Conservation (phyloP, 495 filamentous ascomycete species). For the Aspergillus coremiiformis region DNA sequence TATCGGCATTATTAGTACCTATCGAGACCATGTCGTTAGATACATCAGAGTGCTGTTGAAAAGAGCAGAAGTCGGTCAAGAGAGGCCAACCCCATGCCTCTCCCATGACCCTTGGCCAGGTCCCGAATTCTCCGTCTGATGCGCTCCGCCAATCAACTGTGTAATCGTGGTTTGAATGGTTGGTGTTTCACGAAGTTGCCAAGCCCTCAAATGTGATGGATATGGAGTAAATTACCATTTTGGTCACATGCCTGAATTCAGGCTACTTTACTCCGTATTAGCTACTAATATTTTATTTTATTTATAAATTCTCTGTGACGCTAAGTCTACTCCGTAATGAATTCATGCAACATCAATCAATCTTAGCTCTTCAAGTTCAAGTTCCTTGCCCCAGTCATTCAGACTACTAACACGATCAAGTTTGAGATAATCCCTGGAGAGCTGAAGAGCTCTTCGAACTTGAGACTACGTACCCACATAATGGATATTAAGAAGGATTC, state of each 20-base stretch:
- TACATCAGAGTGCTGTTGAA: constrained; percentile 1
- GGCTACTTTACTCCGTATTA: neutral
- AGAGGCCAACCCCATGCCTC: constrained; percentile 3
- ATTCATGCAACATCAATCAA: neutral
- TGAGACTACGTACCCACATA: neutral
- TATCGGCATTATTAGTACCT: neutral
- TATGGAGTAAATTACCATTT: constrained; percentile 1
- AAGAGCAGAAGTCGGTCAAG: constrained; percentile 4
- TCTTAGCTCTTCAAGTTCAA: neutral
- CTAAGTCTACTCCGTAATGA: neutral
- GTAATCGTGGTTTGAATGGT: neutral
- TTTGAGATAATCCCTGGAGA: neutral
- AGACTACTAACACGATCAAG: too few species aligned
- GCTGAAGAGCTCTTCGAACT: neutral
- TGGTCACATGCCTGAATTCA: neutral
- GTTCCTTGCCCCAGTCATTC: neutral
- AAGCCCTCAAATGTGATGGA: constrained; percentile 3
- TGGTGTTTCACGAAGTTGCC: constrained; percentile 3
- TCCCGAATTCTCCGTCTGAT: constrained; percentile 2
- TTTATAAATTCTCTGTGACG: neutral
- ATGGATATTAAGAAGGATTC: neutral
- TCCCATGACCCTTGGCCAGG: neutral
- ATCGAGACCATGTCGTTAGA: neutral
- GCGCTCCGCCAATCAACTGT: neutral
- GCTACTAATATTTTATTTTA: neutral